Evolutionary conservation across 2,329 filamentous ascomycete genomes (phyloP), one percentile per base, ranked within the genome.

Genomic region (Septoria petroselini): DNA sequence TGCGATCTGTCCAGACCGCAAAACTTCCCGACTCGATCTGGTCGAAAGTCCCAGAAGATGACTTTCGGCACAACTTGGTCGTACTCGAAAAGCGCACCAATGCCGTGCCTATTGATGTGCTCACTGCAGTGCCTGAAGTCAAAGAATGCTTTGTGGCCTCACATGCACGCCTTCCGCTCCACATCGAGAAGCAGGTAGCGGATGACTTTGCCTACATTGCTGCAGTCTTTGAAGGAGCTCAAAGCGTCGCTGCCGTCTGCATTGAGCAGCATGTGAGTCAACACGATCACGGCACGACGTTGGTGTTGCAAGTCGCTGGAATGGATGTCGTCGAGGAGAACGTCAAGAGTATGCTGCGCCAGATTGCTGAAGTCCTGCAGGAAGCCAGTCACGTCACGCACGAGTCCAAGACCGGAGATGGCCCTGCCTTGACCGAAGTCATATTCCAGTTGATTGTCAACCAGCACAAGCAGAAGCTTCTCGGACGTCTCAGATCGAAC

Each of bases 161-260:
- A 2, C 34, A 9, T 31, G 14, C 34, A 18, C 15, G 1, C 3
- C 29, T 54, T 17, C 51, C 51, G 7, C 29, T 54, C n/a, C 14
- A 9, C 2, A 15, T 50, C 12, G 51, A 54, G 21, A 54, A 45
- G 47, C 47, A 46, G 31, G 17, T 48, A 25, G 51, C 51, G 30
- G 51, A 54, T 23, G 51, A 54, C 17, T 30, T 54, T 6, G 51
- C 51, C 2, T 54, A 54, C 21, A 35, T 54, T 18, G 47, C 51
- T 7, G 51, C 51, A 3, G 51, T 54, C n/a, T 41, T 41, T 12
- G 51, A 54, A 31, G 51, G 51, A 18, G 51, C 51, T 11, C 51
- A 54, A 17, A 54, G 51, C 12, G 51, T 54, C 11, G 51, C 51
- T 38, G 51, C 51, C 4, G 51, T 54, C 17, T 54, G 47, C 29